Base-by-base conservation (phyloP, 2,329 filamentous ascomycete species). In the Fusarium musae region DNA sequence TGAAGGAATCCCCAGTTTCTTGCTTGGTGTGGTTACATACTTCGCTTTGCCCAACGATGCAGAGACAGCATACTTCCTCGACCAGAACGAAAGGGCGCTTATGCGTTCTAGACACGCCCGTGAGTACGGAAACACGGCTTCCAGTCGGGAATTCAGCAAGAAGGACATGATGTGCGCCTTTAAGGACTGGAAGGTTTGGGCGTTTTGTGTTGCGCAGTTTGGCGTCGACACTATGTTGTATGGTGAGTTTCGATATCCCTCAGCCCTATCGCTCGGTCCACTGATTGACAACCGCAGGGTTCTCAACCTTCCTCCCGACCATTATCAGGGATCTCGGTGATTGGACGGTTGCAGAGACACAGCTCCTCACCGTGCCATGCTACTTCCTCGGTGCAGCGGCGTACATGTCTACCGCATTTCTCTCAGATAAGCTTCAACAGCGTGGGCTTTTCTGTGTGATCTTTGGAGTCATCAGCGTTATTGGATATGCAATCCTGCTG, bases 151-250 rank as follows among this genome's bases (percentile, higher is more conserved):
- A 75, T 86, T 88, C 50, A 83, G 80, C 73, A 89, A 87, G 82
- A 79, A 82, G 13, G 93, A 95, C 76, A 91, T 93, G 77, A 83
- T 86, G 71, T 88, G 88, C 62, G 92, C 91, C 0, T 89, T 93
- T 67, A 87, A 85, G 71, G 93, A 96, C 80, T 94, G 92, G 92
- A 94, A 93, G 79, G 89, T 93, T 30, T 94, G 91, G 86, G 82
- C 87, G 3, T 94, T 94, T 79, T 91, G 87, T 71, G 80, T 90
- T 42, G 92, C 85, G 9, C 92, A 94, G 79, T 95, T 95, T 78
- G 92, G 92, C 9, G 87, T 88, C 21, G 92, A 94, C 77, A 93
- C 91, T 2, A 93, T 95, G 89, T 85, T 95, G 0, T 95, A 95
- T 77, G 86, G 86, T 83, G 42, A 66, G 79, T 72, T 37, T 36